Evolutionary conservation across 441 rosid species (phyloP), one percentile per base, ranked within the genome.

Genomic region (Lepidium campestre): DNA sequence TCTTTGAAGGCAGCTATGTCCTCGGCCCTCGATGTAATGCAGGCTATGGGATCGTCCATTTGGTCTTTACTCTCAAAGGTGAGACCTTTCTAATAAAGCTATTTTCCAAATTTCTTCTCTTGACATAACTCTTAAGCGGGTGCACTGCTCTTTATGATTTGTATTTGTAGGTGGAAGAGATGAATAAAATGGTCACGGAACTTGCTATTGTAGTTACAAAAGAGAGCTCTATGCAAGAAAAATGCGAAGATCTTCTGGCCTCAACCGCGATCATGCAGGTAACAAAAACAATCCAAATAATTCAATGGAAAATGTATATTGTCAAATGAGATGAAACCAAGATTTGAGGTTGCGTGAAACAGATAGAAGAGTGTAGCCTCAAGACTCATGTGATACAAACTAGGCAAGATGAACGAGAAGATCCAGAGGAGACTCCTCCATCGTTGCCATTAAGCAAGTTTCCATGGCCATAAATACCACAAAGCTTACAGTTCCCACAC

Each of bases 21-120:
- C 78, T 89, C 97, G 6, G 97, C 97, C 46, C 89, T 91, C 36
- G 96, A 87, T 67, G 89, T 94, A 75, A 85, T 94, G 97, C 94
- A 86, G 73, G 80, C 86, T 42, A 85, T 87, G 81, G 97, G 92
- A 83, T 81, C 87, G 31, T 86, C 94, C 59, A 80, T 86, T 70
- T 82, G 83, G 73, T 79, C 87, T 60, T 80, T 84, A 69, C 85
- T 78, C 56, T 78, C 93, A 25, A 86, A 78, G 90, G 99, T 91
- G 52, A 81, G 91, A 54, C 50, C 41, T n/a, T 10, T 22, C 31
- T 6, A 15, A 17, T 17, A 11, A 36, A 54, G 55, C 8, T 9
- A 2, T 44, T 22, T 22, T 32, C 17, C 7, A 37, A 46, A 6
- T 53, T 2, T 14, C 3, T 25, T 15, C 10, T 44, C 73, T 45